Base-by-base conservation (phyloP, 2,329 filamentous ascomycete genomes). In the Penicillium psychrosexuale region DNA sequence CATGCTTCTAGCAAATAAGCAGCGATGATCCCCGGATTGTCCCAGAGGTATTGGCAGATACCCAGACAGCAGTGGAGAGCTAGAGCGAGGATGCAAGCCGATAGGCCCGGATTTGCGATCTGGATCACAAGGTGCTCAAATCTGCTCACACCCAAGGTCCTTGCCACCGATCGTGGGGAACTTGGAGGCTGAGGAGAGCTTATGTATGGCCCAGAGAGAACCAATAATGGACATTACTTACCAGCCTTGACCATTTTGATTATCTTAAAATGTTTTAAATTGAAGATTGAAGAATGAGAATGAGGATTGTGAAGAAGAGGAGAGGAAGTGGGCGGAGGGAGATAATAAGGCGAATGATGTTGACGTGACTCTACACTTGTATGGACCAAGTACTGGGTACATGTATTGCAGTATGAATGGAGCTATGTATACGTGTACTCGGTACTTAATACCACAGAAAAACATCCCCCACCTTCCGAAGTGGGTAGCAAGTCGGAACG, bases 201-300 rank as follows among this genome's bases (percentile, higher is more conserved):
- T 38, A 40, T 44, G 48, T 56, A 44, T 47, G 33, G 60, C 59
- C 56, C 59, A 61, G 57, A 57, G 57, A 52, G 39, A 47, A 66
- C 64, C 59, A 62, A 53, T 54, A 50, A 57, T 40, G 58, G 28
- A 51, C 47, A 47, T 24, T 33, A 84, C 89, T 74, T 85, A 96
- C 91, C 90, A 81, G 93, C 92, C 85, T 96, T 97, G 83, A 97
- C 92, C 92, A 97, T 97, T 86, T 86, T 96, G 88, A 80, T 79
- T 80, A 79, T 80, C 77, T 73, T 58, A 66, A 61, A 53, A 47
- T 44, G 34, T 40, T 58, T 66, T 66, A 40, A 51, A 57, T 59
- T 56, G 59, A 45, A 48, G 46, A 36, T 45, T 47, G 43, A 42
- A 56, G 48, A 36, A 2, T 24, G 22, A 53, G 46, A 31, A 33